Evolutionary conservation across 306 rosid species (phyloP).

Genomic region (Corylus americana): DNA sequence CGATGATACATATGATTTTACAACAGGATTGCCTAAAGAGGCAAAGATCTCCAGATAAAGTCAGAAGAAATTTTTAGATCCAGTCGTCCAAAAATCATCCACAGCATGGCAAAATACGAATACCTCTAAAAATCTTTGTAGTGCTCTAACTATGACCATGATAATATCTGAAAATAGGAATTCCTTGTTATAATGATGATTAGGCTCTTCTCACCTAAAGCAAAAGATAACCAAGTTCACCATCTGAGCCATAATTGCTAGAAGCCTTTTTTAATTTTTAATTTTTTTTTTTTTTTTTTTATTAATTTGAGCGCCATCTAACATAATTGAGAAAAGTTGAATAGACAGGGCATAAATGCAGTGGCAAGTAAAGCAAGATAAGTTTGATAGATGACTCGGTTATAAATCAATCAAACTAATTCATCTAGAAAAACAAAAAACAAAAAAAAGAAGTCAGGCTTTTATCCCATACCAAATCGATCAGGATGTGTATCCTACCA

Average conservation of each 20-base stretch:
- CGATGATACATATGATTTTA: not conserved
- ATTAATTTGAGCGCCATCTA: not conserved
- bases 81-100: not conserved
- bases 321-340: not conserved
- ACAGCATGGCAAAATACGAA: not conserved
- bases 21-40: not conserved
- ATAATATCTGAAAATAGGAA: not conserved
- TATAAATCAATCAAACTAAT: not conserved
- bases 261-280: not conserved
- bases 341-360: not conserved
- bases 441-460: not conserved
- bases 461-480: not conserved
- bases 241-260: not conserved
- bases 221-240: not conserved
- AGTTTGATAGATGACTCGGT: not conserved
- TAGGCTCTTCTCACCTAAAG: slow-evolving; percentile 1
- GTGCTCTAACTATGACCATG: not conserved
- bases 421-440: not conserved
- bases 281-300: no score
- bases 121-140: not conserved
- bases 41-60: not conserved
- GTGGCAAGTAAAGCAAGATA: not conserved
- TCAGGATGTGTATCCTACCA: not conserved
- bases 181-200: not conserved
- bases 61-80: no score